These are phyloP conservation scores for Globisporangium cylindrosporum DNA, from an alignment of 352 stramenopile genomes.

Conservation along the genomic window DNA sequence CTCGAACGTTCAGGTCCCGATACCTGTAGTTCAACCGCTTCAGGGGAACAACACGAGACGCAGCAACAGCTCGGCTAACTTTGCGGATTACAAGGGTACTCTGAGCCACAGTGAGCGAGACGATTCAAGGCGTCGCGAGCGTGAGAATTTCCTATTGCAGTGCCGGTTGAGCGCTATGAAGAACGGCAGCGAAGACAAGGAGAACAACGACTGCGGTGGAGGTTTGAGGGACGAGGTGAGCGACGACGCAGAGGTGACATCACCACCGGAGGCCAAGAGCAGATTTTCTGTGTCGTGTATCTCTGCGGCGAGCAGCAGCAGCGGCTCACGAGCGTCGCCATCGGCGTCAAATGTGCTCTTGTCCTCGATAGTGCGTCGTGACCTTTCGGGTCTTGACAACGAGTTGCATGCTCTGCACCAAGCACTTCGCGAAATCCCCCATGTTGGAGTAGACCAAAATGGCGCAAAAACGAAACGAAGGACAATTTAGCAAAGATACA, in stretches of 20 bases:
- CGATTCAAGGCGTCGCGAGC: background rate
- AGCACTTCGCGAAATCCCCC: constrained; percentile 2
- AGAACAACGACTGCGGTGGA: background rate
- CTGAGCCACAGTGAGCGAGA: background rate
- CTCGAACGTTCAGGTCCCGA: background rate
- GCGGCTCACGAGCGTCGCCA: background rate
- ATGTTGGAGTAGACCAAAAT: background rate
- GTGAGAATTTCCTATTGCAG: constrained; percentile 7
- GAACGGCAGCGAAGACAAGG: background rate
- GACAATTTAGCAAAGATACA: background rate
- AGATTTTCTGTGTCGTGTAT: background rate
- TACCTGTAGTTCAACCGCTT: background rate
- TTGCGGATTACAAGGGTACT: background rate
- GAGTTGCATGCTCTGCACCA: constrained; percentile 10
- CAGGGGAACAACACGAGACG: background rate
- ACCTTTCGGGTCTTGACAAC: constrained; percentile 46
- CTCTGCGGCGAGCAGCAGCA: background rate
- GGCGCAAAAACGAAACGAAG: background rate
- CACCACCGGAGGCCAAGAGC: background rate
- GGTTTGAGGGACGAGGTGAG: background rate
- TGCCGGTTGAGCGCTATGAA: background rate
- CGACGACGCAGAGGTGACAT: background rate
- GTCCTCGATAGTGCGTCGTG: constrained; percentile 13
- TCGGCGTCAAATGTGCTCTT: background rate
- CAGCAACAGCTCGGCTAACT: background rate